Conservation (phyloP, 2,329 filamentous ascomycete species). For the Penicillium verrucosum region DNA sequence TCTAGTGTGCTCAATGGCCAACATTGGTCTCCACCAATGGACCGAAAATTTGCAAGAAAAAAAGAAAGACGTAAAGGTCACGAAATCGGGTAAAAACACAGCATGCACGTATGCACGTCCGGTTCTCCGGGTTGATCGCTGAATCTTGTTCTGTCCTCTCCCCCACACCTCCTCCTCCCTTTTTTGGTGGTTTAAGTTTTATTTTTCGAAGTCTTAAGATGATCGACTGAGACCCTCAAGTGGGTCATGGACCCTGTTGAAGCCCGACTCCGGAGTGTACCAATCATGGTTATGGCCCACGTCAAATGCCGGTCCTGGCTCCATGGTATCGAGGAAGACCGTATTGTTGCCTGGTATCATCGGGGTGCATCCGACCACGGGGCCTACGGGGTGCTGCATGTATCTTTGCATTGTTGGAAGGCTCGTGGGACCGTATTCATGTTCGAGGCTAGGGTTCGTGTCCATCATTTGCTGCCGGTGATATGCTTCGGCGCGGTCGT, state of each 20-base stretch:
- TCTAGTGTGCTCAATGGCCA: slow-evolving; percentile 12
- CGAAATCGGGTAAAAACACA: background rate
- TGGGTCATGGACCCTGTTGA: slow-evolving; percentile 16
- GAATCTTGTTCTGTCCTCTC: background rate
- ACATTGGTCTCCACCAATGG: background rate
- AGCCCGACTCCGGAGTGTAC: slow-evolving; percentile 14
- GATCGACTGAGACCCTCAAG: slow-evolving; percentile 18
- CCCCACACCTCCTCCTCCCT: slow-evolving; percentile 3
- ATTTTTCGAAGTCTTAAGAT: slow-evolving; percentile 16
- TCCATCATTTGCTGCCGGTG: slow-evolving; percentile 4
- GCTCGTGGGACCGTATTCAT: background rate
- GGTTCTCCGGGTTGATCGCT: background rate
- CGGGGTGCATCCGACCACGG: slow-evolving; percentile 30
- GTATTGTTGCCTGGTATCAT: slow-evolving; percentile 21
- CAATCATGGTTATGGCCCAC: slow-evolving; percentile 18
- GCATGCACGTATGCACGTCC: slow-evolving; percentile 1
- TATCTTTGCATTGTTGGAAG: background rate
- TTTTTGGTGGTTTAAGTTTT: background rate
- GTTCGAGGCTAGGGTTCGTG: background rate
- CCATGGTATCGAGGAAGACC: slow-evolving; percentile 30
- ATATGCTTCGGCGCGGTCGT: slow-evolving; percentile 26
- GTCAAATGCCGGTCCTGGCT: slow-evolving; percentile 15
- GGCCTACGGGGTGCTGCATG: slow-evolving; percentile 16
- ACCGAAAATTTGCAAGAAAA: background rate
- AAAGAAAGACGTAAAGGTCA: background rate